Evolutionary conservation across 2,329 filamentous ascomycete species (phyloP), one percentile per base, ranked within the genome.

Genomic region (Akanthomyces lecanii): DNA sequence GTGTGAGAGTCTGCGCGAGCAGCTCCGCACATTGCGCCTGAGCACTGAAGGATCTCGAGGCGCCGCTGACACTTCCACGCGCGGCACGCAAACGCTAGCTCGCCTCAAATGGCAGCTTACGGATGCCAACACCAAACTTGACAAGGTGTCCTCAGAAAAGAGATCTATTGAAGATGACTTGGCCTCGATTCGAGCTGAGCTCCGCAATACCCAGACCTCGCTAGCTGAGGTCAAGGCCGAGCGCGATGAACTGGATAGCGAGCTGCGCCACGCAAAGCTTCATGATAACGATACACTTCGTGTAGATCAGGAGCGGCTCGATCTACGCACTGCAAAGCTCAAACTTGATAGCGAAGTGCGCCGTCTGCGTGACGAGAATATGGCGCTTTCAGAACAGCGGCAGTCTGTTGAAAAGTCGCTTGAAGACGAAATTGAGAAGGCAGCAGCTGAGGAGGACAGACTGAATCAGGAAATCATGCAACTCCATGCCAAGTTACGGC

Each of bases 281-380:
- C 81, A 83, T 61, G 84, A 83, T 55, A 82, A 82, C 61, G 84
- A 87, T 63, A 84, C 81, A 1, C 82, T 85, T 67, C 82, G 82
- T 14, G 72, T 89, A 52, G 88, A 91, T 67, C 84, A 87, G 65
- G 89, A 91, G 69, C 86, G 88, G 66, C 76, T 89, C 52, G 87
- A 91, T 61, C 77, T 91, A 28, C 85, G 87, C 21, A 85, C 86
- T 33, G 77, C 84, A n/a, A 89, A 88, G 71, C 77, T 86, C 65
- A 88, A 86, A 69, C 80, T 90, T 21, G 89, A 91, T 66, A 82
- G 79, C 65, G 89, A 91, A 69, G 78, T 89, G 18, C 84, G 85
- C 48, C 81, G 86, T 14, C 76, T 90, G 18, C 84, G 80, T 58
- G 85, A 89, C 10, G 88, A 91, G 70, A 88, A 86, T 68, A 80